Evolutionary conservation across 495 filamentous ascomycete genomes (phyloP), one percentile per base, ranked within the genome.

Genomic region (Neurospora tetraspora): DNA sequence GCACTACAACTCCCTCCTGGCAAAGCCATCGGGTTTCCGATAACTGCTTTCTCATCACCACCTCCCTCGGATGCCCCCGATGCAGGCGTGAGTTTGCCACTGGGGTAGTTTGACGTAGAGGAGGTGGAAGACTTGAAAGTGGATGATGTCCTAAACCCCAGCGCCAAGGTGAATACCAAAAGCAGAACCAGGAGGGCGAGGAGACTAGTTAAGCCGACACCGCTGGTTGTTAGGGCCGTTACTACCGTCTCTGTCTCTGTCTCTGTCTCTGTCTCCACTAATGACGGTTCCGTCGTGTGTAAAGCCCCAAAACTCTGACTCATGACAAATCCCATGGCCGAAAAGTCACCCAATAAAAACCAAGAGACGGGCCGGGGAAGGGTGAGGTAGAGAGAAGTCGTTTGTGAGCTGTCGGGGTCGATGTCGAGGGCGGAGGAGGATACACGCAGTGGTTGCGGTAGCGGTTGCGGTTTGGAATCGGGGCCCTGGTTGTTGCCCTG

Each of bases 1-100:
- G 82, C 84, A 68, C 81, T 83, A 69, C 83, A 84, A 36, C 75
- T 72, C 20, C 83, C 83, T 18, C 76, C 81, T 11, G 73, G 74
- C 18, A 85, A 70, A 0, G 76, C 79, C 34, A 85, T 81, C 20
- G 84, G 84, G 72, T 86, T 85, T 0, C 83, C 83, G 10, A 73
- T 68, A 12, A 53, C 10, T 5, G 11, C 3, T 5, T 53, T 53
- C 10, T 53, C 20, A 5, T 47, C 3, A 20, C 9, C 3, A 20
- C 9, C n/a, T 34, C 20, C 53, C 23, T 34, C 6, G 23, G 12
- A 16, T 14, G 2, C 23, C 3, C 53, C 53, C 1, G 53, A 65
- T 2, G 53, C 53, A 34, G 53, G 53, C 2, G 53, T 65, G 23
- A 65, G 23, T 36, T 65, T 65, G 6, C 12, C 14, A 65, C 53